Conservation (phyloP, 192 early-diverging fungal genomes). For the Backusella tarrabulga region DNA sequence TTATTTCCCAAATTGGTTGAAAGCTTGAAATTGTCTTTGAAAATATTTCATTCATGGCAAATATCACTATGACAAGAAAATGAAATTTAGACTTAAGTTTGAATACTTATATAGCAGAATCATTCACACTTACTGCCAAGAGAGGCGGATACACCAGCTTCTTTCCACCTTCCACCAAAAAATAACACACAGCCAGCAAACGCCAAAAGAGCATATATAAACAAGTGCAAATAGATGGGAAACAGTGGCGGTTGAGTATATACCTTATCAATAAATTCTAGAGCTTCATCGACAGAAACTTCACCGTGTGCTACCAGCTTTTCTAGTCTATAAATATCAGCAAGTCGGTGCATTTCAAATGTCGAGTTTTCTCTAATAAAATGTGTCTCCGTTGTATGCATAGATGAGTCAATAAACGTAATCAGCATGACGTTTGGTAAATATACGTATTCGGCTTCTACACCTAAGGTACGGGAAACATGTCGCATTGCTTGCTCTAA, state of each 20-base stretch:
- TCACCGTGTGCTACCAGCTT: slow-evolving; percentile 62
- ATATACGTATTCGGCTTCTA: slow-evolving; percentile 66
- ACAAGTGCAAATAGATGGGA: slow-evolving; percentile 55
- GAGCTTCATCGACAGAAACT: slow-evolving; percentile 61
- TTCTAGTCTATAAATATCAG: slow-evolving; percentile 60
- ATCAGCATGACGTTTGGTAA: slow-evolving; percentile 76
- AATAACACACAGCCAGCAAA: slow-evolving; percentile 64
- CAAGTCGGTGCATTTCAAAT: slow-evolving; percentile 68
- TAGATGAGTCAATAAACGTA: slow-evolving; percentile 68
- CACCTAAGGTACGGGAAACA: slow-evolving; percentile 55
- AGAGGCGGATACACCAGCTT: slow-evolving; percentile 57
- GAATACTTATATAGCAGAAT: neutral
- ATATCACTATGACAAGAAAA: slow-evolving; percentile 19
- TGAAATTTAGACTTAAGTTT: neutral
- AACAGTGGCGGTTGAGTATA: slow-evolving; percentile 51
- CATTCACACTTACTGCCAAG: slow-evolving; percentile 34
- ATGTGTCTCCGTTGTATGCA: slow-evolving; percentile 72
- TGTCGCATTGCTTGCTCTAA: slow-evolving; percentile 62
- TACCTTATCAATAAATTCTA: slow-evolving; percentile 60
- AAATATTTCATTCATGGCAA: slow-evolving; percentile 50
- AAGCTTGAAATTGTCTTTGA: slow-evolving; percentile 48
- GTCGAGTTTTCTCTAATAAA: slow-evolving; percentile 56
- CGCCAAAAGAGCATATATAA: slow-evolving; percentile 51
- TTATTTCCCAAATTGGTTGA: slow-evolving; percentile 47
- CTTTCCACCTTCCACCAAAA: slow-evolving; percentile 68